Base-by-base conservation (phyloP, 805 yeast genomes). In the Wickerhamiella parazyma region DNA sequence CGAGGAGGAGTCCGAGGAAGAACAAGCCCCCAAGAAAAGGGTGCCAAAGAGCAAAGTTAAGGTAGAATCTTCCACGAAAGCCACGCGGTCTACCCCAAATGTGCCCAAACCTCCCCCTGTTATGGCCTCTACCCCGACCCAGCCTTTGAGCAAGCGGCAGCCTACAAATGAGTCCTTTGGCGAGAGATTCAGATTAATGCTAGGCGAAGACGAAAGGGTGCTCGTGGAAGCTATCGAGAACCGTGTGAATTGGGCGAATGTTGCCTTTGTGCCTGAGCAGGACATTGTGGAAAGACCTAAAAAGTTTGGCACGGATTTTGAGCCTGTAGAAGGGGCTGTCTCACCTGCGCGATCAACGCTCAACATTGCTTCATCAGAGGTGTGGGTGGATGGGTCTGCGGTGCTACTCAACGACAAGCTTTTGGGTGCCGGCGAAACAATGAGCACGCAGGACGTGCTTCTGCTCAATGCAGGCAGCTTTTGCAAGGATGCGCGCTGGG, bases 231-330 rank as follows among this genome's bases (percentile, higher is more conserved):
- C 73, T 2, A 58, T 72, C 3, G 57, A 65, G 19, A 63, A 68
- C 29, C 70, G 78, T 46, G 65, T 62, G 14, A 60, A 59, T 3
- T 78, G 80, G 75, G 75, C 73, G 28, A 57, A 58, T 1, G 58
- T 63, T 21, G 48, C 73, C 31, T 75, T 75, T 47, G 58, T 51
- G 55, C 73, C 52, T 62, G 66, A 22, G 60, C 63, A 31, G 50
- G 57, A 4, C 48, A 55, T 40, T 4, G 35, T 35, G 14, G 28
- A 34, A 2, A 29, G 11, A 21, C 22, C 22, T 7, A 20, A 8
- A 4, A 11, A 19, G 10, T 33, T 33, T 18, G 18, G 16, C 16
- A 14, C 26, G 7, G 24, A 16, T 6, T 18, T 19, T 12, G 18
- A 10, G 19, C 33, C 37, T 12, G 43, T 12, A 19, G 20, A 29